Conservation (phyloP, 169 alveolate species). For the Condylostoma magnum region DNA sequence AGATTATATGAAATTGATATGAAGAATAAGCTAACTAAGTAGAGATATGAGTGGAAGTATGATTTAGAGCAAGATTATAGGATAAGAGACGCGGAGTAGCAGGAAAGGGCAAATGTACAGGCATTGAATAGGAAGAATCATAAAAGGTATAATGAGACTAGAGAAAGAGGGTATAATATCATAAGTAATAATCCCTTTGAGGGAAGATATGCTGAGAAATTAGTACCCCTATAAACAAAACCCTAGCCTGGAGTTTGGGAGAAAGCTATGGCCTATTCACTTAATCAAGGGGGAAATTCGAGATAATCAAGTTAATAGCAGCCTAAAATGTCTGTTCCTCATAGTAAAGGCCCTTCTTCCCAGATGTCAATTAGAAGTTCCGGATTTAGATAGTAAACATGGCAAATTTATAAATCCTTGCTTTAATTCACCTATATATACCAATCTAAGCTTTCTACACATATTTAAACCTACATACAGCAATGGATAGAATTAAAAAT, state of each 20-base stretch:
- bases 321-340: too few species aligned
- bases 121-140: not conserved
- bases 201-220: conserved; percentile 13
- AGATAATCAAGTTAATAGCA: too few species aligned
- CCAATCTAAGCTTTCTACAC: too few species aligned
- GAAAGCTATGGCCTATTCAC: too few species aligned
- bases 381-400: too few species aligned
- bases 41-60: conserved; percentile 34
- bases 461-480: too few species aligned
- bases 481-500: too few species aligned
- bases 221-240: not conserved
- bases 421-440: too few species aligned
- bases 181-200: conserved; percentile 15
- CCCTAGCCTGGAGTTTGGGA: conserved; percentile 18
- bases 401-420: too few species aligned
- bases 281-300: too few species aligned
- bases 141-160: conserved; percentile 7
- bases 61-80: conserved; percentile 39
- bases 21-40: conserved; percentile 33
- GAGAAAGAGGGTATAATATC: conserved; percentile 22
- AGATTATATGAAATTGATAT: conserved; percentile 27
- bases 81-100: conserved; percentile 24
- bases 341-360: too few species aligned
- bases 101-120: conserved; percentile 10
- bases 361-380: too few species aligned